Evolutionary conservation across 2,329 filamentous ascomycete species (phyloP).

Genomic region (Cryphonectria radicalis): DNA sequence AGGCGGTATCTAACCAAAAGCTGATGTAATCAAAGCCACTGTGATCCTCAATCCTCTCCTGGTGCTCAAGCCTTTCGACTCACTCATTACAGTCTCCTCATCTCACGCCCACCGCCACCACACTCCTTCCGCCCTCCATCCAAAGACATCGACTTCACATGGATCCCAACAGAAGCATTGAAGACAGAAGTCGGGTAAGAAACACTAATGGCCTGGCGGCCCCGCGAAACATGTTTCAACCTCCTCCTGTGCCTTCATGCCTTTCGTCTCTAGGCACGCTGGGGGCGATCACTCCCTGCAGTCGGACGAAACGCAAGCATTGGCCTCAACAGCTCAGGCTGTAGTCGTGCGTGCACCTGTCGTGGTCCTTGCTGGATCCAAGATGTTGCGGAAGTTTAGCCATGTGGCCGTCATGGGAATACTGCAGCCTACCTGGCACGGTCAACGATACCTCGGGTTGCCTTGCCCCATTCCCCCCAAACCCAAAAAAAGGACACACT

Average conservation of each 20-base stretch:
- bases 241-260: not conserved
- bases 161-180: not conserved
- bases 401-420: not conserved
- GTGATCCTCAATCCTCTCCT: not conserved
- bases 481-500: not conserved
- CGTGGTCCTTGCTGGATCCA: not conserved
- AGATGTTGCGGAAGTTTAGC: not conserved
- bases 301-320: constrained; percentile 8
- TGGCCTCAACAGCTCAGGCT: no score
- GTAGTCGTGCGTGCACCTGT: not conserved
- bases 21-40: not conserved
- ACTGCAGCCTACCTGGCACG: not conserved
- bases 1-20: not conserved
- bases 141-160: not conserved
- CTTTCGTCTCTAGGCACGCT: not conserved
- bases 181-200: not conserved
- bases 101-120: not conserved
- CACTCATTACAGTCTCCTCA: not conserved
- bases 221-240: constrained; percentile 16
- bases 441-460: not conserved
- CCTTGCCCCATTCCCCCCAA: not conserved
- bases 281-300: not conserved
- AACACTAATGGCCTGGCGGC: not conserved
- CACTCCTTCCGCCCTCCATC: no score
- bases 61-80: not conserved